Evolutionary conservation across 192 early-diverging fungal genomes (phyloP).

Genomic region (Coemansia biformis): DNA sequence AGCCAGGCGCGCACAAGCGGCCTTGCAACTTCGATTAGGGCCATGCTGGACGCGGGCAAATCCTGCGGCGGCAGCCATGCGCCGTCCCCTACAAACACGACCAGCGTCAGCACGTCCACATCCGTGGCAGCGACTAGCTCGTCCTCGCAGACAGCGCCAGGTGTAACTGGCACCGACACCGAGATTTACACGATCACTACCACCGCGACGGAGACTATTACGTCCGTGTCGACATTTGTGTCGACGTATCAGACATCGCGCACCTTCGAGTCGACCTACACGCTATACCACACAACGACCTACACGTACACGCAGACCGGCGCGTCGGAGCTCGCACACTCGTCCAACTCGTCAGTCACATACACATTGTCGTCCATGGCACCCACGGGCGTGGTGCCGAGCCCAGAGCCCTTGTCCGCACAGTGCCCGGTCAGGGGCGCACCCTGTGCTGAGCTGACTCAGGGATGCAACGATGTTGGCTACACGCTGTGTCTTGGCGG

Average conservation of each 20-base stretch:
- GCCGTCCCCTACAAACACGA: constrained; percentile 3
- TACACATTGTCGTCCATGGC: background rate
- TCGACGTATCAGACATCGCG: constrained; percentile 3
- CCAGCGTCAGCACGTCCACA: background rate
- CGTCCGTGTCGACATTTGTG: constrained; percentile 33
- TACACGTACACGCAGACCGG: constrained; percentile 12
- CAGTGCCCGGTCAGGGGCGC: constrained; percentile 25
- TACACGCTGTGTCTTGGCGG: constrained; percentile 24
- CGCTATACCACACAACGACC: constrained; percentile 12
- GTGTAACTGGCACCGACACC: background rate
- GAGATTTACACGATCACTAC: background rate
- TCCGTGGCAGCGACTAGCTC: background rate
- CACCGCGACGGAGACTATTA: constrained; percentile 23
- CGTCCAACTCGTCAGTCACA: background rate
- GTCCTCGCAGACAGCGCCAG: background rate
- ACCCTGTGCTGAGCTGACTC: constrained; percentile 10
- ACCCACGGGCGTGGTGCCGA: background rate
- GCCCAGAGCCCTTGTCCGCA: background rate
- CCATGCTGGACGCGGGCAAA: constrained; percentile 14
- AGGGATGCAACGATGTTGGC: constrained; percentile 21
- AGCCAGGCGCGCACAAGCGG: constrained; percentile 40
- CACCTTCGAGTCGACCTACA: constrained; percentile 17
- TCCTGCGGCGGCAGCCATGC: too few relatives aligned
- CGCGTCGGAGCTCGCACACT: background rate
- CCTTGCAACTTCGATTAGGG: constrained; percentile 23